Evolutionary conservation across 2,329 filamentous ascomycete species (phyloP).

Genomic region (Hymenoscyphus linearis): DNA sequence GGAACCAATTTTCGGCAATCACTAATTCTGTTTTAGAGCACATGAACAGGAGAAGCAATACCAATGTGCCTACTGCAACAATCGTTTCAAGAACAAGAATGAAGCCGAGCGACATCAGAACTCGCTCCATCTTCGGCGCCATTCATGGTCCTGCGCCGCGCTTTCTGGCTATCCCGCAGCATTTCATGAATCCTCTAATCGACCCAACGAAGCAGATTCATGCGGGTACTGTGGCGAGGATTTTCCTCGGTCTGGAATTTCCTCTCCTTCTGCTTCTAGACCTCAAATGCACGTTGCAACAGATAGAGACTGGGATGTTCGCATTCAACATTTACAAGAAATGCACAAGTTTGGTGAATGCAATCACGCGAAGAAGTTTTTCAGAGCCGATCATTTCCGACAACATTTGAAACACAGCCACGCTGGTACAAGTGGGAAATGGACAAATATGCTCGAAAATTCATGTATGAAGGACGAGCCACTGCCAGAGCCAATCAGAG

Average conservation of each 20-base stretch:
- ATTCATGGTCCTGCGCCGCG: constrained; percentile 96
- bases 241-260: constrained; percentile 47
- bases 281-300: constrained; percentile 48
- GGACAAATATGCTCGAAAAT: constrained; percentile 97
- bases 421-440: constrained; percentile 92
- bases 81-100: constrained; percentile 98
- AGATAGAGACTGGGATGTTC: constrained; percentile 81
- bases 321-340: constrained; percentile 81
- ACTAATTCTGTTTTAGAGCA: constrained; percentile 47
- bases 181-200: constrained; percentile 74
- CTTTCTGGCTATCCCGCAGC: constrained; percentile 72
- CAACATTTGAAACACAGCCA: constrained; percentile 98
- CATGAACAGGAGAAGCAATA: constrained; percentile 97
- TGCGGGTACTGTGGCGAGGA: constrained; percentile 97
- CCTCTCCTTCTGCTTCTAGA: constrained; percentile 38
- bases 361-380: constrained; percentile 98
- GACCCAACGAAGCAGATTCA: constrained; percentile 65
- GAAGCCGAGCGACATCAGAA: constrained; percentile 96
- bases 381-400: constrained; percentile 92
- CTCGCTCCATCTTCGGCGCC: constrained; percentile 82
- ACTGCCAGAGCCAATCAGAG: constrained; percentile 39
- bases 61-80: constrained; percentile 84
- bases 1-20: not conserved
- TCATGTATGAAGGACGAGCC: constrained; percentile 91
- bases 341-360: constrained; percentile 97